phyloP scores from a whole-genome alignment of 139 green algal genomes.

The Chlamydomonas incerta region DNA sequence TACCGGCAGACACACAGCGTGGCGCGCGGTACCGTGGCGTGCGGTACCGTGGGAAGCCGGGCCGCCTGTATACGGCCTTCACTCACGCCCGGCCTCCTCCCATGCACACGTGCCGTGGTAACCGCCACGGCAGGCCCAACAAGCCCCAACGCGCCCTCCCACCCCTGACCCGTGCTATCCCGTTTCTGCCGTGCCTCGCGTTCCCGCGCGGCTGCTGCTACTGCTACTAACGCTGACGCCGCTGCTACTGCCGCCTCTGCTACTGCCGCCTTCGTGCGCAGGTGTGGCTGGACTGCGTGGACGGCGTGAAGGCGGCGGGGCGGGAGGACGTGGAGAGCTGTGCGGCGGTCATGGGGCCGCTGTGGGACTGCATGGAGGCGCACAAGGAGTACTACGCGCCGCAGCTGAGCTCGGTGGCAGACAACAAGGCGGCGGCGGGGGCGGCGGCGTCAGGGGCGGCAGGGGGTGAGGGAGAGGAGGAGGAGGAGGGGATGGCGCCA shows the following conservation, averaged over 20 bases:
- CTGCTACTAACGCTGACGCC: too few species aligned
- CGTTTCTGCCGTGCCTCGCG: background rate
- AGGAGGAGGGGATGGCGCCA: background rate
- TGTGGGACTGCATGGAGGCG: slow-evolving; percentile 43
- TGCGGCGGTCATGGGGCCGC: slow-evolving; percentile 23
- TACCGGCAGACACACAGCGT: too few species aligned
- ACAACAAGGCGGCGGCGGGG: background rate
- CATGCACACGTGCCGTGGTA: too few species aligned
- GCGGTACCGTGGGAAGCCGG: too few species aligned
- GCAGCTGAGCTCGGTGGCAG: slow-evolving; percentile 32
- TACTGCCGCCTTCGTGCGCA: background rate
- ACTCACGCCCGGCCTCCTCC: too few species aligned
- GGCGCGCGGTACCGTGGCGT: too few species aligned
- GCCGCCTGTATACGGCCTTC: too few species aligned
- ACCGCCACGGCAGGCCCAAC: too few species aligned
- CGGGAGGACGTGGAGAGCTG: slow-evolving; percentile 42
- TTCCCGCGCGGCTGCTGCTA: too few species aligned
- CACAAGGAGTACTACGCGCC: slow-evolving; percentile 35
- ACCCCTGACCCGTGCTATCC: background rate
- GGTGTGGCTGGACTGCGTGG: slow-evolving; percentile 43
- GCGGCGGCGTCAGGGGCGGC: background rate
- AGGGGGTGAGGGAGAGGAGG: background rate
- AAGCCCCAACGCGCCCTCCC: background rate
- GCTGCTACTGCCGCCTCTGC: too few species aligned
- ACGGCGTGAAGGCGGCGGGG: slow-evolving; percentile 9